Conservation (phyloP, 345 rosid species). For the Rhizophora apiculata region DNA sequence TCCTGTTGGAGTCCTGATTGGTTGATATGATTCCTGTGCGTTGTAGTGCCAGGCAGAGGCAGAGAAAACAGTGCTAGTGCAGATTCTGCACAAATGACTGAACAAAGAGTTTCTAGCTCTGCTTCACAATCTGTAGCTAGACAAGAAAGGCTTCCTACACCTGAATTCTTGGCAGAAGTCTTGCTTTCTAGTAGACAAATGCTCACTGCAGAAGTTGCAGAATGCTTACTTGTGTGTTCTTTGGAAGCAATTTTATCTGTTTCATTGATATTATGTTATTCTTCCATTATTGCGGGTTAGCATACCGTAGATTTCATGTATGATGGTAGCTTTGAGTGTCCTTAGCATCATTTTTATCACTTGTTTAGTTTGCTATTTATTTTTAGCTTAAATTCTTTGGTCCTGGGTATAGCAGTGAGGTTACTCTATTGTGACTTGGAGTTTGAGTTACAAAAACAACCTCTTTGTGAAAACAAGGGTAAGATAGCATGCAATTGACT, state of each 20-base stretch:
- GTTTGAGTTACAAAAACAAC: too few species aligned
- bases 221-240: conserved; percentile 47
- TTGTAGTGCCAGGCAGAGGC: conserved; percentile 38
- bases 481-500: too few species aligned
- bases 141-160: conserved; percentile 61
- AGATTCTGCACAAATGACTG: conserved; percentile 24
- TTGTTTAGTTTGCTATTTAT: neutral
- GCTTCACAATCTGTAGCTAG: conserved; percentile 29
- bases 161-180: conserved; percentile 64
- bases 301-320: neutral
- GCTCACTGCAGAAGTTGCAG: conserved; percentile 56
- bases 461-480: too few species aligned
- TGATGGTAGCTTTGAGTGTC: neutral
- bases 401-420: neutral
- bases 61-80: conserved; percentile 34
- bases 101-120: conserved; percentile 34
- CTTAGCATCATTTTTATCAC: neutral
- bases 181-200: conserved; percentile 54
- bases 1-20: neutral
- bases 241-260: conserved; percentile 5
- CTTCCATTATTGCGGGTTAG: conserved; percentile 6
- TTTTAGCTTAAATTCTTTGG: neutral
- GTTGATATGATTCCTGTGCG: conserved; percentile 15
- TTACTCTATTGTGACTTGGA: too few species aligned
- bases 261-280: conserved; percentile 2